Percentiles rank a stretch among this genome's conserved stretches.
Evolutionary conservation across 139 green algal genomes (phyloP).

Genomic region (Chlorella sp.): DNA sequence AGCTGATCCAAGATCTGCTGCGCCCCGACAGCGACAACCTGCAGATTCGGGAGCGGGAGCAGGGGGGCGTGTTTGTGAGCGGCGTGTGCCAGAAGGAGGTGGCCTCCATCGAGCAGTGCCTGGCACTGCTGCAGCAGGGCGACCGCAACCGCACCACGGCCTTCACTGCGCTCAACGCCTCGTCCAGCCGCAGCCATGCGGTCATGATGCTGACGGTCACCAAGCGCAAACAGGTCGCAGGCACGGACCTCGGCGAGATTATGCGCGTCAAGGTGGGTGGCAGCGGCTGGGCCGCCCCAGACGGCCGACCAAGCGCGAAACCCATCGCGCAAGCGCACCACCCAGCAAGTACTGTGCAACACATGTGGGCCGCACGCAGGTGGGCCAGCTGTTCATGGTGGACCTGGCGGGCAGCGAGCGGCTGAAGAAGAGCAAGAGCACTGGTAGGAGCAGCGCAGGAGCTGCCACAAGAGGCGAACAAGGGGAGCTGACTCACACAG

Average conservation of each 20-base stretch:
- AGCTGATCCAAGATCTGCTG: conserved; percentile 85
- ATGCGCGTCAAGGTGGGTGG: conserved; percentile 30
- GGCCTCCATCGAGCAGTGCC: conserved; percentile 70
- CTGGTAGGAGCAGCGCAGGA: conserved; percentile 37
- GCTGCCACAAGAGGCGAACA: no score
- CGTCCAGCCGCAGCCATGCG: conserved; percentile 78
- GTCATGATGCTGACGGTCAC: conserved; percentile 84
- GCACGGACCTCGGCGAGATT: conserved; percentile 3
- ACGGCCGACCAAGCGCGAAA: no score
- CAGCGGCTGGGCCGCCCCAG: no score
- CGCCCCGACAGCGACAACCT: conserved; percentile 73
- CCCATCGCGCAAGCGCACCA: no score
- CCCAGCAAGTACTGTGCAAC: no score
- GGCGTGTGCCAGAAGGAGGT: conserved; percentile 71
- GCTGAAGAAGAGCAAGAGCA: conserved; percentile 83
- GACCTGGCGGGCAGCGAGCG: conserved; percentile 95
- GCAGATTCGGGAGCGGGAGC: conserved; percentile 73
- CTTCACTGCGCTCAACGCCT: conserved; percentile 73
- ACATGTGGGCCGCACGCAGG: no score
- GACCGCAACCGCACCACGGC: conserved; percentile 70
- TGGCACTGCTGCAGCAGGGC: conserved; percentile 78
- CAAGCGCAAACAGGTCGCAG: conserved; percentile 51
- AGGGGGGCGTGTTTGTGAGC: conserved; percentile 76
- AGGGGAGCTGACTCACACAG: no score
- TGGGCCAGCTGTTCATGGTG: conserved; percentile 95